Base-by-base conservation (phyloP, 2,329 filamentous ascomycete genomes). In the Cytospora paraplurivora region DNA sequence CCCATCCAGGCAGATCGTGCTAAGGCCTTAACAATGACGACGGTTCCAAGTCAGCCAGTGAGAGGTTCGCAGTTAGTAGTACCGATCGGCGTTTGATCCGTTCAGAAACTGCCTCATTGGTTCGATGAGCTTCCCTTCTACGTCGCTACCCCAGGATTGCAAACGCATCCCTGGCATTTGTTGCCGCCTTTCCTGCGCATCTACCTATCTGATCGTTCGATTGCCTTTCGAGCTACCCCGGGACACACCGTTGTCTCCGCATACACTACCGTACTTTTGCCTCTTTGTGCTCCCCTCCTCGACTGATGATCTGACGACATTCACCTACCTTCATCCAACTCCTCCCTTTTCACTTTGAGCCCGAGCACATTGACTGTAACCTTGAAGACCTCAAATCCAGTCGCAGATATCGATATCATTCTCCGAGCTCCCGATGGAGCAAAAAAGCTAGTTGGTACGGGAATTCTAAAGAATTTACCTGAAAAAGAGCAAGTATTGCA, bases 231-330 rank as follows among this genome's bases (percentile, higher is more conserved):
- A 41, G 37, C 19, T 34, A 49, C 34, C 6, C 34, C 47, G n/a
- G 17, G 34, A 19, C 59, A 49, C 35, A 58, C 63, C 63, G 62
- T 27, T 27, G 27, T 49, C 63, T 65, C 63, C 50, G 32, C 57
- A 62, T 51, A 27, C 27, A 27, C 27, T 27, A 27, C 27, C 27
- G 27, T 27, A 50, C 21, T 21, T 63, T 49, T 51, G 49, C 55
- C 55, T 59, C 55, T 51, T 59, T 53, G 38, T 41, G 55, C 55
- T 59, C 53, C 50, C 44, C 62, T 56, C 57, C 57, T 64, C 62
- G 62, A 62, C 49, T 58, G 62, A 27, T 27, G 4, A 62, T 59
- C 34, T 66, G 65, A 66, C 65, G 59, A 62, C 62, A 65, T 57
- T 27, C 27, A 27, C 27, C 27, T 27, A 27, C 27, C 37, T 59